Evolutionary conservation across 768 basidiomycete genomes (phyloP).

Genomic region (Pisolithus orientalis): DNA sequence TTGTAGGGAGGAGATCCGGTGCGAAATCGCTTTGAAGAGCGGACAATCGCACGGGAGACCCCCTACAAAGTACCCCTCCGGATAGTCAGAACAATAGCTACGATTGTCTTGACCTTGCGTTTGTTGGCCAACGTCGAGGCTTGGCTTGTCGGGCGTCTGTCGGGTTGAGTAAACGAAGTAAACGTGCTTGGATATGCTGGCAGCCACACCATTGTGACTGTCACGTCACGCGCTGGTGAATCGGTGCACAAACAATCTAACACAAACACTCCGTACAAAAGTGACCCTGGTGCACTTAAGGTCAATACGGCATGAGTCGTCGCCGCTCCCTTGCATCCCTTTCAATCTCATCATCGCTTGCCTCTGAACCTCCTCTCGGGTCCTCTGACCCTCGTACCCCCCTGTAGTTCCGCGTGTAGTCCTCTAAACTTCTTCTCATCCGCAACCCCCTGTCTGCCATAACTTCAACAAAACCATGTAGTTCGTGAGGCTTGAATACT

Average conservation of each 20-base stretch:
- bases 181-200: conserved; percentile 1
- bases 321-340: conserved; percentile 51
- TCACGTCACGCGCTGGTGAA: neutral
- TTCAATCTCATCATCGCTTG: conserved; percentile 50
- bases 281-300: neutral
- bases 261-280: neutral
- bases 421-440: conserved; percentile 54
- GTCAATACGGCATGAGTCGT: conserved; percentile 58
- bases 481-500: conserved; percentile 54
- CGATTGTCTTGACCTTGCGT: conserved; percentile 7
- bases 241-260: conserved; percentile 8
- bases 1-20: conserved; percentile 1
- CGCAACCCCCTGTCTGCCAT: conserved; percentile 77
- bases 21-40: neutral
- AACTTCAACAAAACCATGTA: conserved; percentile 56
- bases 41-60: conserved; percentile 4
- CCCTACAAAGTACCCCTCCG: conserved; percentile 1
- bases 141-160: neutral
- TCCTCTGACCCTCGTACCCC: conserved; percentile 21
- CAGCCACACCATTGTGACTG: conserved; percentile 5
- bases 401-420: conserved; percentile 18
- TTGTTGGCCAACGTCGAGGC: neutral
- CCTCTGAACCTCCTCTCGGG: conserved; percentile 16
- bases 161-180: conserved; percentile 19
- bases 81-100: conserved; percentile 2